Base-by-base conservation (phyloP, 129 eudicot species). In the Cynara cardunculus region DNA sequence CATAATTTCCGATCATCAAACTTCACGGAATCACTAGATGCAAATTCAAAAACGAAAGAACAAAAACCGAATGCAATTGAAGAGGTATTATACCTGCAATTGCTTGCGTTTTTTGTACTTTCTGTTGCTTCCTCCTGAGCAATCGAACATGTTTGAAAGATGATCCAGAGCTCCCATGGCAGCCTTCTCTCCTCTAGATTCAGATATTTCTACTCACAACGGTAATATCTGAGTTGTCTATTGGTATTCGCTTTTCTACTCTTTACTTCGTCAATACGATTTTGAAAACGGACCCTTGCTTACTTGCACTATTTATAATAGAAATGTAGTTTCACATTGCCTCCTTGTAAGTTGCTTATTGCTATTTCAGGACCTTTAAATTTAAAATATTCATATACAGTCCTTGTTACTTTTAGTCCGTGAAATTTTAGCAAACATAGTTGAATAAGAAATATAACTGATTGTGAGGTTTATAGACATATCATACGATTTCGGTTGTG, bases 81-180 rank as follows among this genome's bases (percentile, higher is more conserved):
- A 71, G 37, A 18, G 37, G 21, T 13, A 0, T 3, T 8, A 19
- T 73, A 89, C 98, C 98, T 93, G 98, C 34, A 93, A 86, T 62
- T 86, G 98, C 74, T 81, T 93, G 85, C 96, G 98, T 30, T 85
- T 89, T 85, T 89, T 91, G 94, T 77, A 88, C 80, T 89, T 88
- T 72, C 78, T 77, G 74, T 72, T 61, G 71, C 84, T 75, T 66
- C 89, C 87, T 73, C 84, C 53, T 28, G 89, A 82, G 68, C 94
- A 93, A 74, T 93, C 92, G 75, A 91, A 93, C 31, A 87, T 84
- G 74, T 89, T 79, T 13, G 91, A 85, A 46, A 93, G 90, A 88
- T 91, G 96, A 83, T 91, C 98, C 59, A 93, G 73, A 82, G 87
- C 97, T 68, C 98, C 98, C 98, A 93, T 93, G 68, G 62, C 73